Evolutionary conservation across 768 basidiomycete species (phyloP).

Genomic region (Fibroporia radiculosa): DNA sequence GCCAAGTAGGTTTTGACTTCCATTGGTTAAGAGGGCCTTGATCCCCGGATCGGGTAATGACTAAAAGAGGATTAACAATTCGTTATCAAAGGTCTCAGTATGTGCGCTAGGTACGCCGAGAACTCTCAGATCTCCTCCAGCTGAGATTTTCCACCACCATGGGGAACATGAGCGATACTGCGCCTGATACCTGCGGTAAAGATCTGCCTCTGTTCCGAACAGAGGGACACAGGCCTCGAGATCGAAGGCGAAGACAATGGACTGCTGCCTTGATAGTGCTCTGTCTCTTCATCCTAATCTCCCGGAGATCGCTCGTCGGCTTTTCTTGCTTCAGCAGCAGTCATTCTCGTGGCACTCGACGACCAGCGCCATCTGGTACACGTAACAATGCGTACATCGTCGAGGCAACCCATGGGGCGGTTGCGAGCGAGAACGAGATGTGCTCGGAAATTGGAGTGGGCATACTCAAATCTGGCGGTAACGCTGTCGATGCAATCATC

Average conservation of each 20-base stretch:
- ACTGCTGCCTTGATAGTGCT: background rate
- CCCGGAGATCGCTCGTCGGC: background rate
- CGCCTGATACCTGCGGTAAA: too few species aligned
- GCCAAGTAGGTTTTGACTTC: too few species aligned
- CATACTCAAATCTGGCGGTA: slow-evolving; percentile 74
- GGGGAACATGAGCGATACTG: too few species aligned
- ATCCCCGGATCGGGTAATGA: too few species aligned
- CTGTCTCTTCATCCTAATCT: background rate
- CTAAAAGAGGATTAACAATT: too few species aligned
- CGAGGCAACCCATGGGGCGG: slow-evolving; percentile 69
- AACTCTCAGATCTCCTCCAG: too few species aligned
- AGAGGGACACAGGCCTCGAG: too few species aligned
- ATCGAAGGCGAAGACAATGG: background rate
- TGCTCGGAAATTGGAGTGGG: slow-evolving; percentile 84
- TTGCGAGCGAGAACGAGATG: slow-evolving; percentile 79
- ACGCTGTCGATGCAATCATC: slow-evolving; percentile 85
- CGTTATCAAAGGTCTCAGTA: too few species aligned
- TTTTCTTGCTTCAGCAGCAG: background rate
- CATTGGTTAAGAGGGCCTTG: too few species aligned
- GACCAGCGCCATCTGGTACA: slow-evolving; percentile 8
- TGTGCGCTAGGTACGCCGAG: too few species aligned
- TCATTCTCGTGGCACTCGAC: too few species aligned
- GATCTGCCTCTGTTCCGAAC: background rate
- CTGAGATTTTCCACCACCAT: too few species aligned
- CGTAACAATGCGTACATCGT: slow-evolving; percentile 53